phyloP scores from a whole-genome alignment of 257 asterid species.

The Prunella vulgaris region DNA sequence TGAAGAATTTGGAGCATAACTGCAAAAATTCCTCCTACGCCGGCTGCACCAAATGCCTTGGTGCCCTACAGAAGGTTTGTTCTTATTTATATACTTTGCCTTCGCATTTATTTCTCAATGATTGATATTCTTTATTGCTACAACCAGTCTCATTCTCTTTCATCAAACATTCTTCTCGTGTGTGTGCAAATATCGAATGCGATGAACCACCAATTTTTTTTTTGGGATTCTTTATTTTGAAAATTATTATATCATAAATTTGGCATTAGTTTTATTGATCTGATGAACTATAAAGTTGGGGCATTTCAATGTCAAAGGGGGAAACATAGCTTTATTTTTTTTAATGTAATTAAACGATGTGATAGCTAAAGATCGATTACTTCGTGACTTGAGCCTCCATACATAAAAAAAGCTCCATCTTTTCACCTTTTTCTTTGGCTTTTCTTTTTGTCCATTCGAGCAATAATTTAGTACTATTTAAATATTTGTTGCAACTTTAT shows the following conservation, averaged over 20 bases:
- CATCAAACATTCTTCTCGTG: background rate
- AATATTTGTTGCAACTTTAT: too few species aligned
- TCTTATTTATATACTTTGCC: background rate
- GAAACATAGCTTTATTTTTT: background rate
- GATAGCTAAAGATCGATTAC: slow-evolving; percentile 19
- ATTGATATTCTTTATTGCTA: slow-evolving; percentile 16
- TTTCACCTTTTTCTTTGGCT: slow-evolving; percentile 24
- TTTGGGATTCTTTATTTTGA: background rate
- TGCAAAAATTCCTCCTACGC: slow-evolving; percentile 75
- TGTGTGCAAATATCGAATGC: background rate
- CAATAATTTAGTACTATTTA: background rate
- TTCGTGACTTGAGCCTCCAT: slow-evolving; percentile 27
- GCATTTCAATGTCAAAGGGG: background rate
- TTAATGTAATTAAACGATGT: slow-evolving; percentile 1
- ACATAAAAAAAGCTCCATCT: slow-evolving; percentile 6
- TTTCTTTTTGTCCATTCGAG: slow-evolving; percentile 1
- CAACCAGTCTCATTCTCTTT: background rate
- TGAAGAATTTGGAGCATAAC: slow-evolving; percentile 65
- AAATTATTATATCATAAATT: background rate
- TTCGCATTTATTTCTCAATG: slow-evolving; percentile 32
- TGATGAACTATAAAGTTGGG: background rate
- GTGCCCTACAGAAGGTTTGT: slow-evolving; percentile 80
- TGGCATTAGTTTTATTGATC: background rate
- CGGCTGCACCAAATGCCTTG: slow-evolving; percentile 87
- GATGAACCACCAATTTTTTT: background rate